phyloP scores from a whole-genome alignment of 305 asterid genomes.

The Fraxinus ornus region DNA sequence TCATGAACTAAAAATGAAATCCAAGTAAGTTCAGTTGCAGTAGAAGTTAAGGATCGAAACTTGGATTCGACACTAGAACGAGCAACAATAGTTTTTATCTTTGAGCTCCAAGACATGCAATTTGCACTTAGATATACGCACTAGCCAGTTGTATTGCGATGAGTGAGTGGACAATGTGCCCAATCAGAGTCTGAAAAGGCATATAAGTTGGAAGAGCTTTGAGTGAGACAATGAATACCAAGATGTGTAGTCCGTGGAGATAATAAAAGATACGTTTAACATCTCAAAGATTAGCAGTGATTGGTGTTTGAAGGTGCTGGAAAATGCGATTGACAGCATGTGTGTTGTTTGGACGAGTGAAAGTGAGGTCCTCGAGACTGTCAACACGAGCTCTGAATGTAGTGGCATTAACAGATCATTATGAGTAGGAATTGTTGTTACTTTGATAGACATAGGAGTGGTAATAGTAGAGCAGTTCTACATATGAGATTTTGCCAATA shows the following conservation, averaged over 20 bases:
- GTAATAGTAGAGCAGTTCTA: no score
- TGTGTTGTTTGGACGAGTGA: not conserved
- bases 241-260: not conserved
- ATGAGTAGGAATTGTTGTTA: no score
- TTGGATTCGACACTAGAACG: not conserved
- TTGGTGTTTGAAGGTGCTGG: not conserved
- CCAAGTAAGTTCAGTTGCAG: not conserved
- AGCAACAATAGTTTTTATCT: not conserved
- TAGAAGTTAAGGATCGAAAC: not conserved
- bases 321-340: not conserved
- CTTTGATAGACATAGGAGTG: no score
- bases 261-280: no score
- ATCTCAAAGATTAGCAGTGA: not conserved
- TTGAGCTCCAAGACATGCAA: not conserved
- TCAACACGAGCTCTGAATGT: not conserved
- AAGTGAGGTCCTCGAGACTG: not conserved
- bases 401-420: not conserved
- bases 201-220: not conserved
- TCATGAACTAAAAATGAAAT: not conserved
- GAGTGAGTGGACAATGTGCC: not conserved
- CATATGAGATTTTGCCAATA: no score
- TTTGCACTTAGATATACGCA: not conserved
- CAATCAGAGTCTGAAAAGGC: not conserved
- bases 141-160: not conserved
- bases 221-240: not conserved